phyloP scores from a whole-genome alignment of 805 yeast species.

The Sugiyamaella smithiae region DNA sequence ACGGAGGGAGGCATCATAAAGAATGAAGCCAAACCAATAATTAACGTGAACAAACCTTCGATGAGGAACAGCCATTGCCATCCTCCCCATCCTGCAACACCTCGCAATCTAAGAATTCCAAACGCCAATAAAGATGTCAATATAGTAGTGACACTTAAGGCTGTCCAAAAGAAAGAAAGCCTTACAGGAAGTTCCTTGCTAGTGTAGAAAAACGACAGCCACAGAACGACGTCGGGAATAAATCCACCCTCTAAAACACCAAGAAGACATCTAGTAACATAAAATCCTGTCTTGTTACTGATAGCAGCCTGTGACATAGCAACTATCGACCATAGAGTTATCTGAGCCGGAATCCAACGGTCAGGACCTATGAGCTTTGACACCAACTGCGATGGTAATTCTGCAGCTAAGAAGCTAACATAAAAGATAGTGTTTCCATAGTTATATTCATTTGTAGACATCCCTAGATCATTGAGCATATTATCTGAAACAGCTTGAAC shows the following conservation, averaged over 20 bases:
- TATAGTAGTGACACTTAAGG: constrained; percentile 49
- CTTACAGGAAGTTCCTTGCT: constrained; percentile 55
- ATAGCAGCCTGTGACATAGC: constrained; percentile 53
- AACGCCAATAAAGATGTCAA: constrained; percentile 49
- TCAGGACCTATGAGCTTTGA: constrained; percentile 65
- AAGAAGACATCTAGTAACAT: constrained; percentile 48
- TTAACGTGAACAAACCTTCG: constrained; percentile 57
- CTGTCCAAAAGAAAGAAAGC: constrained; percentile 58
- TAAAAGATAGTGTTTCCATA: constrained; percentile 56
- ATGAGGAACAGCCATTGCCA: constrained; percentile 69
- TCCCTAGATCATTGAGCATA: constrained; percentile 47
- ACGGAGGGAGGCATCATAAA: constrained; percentile 51
- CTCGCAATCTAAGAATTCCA: constrained; percentile 55
- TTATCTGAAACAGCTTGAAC: constrained; percentile 58
- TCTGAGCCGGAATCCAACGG: constrained; percentile 60
- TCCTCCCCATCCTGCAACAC: constrained; percentile 44
- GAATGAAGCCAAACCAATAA: constrained; percentile 48
- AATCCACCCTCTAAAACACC: constrained; percentile 69
- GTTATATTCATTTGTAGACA: constrained; percentile 58
- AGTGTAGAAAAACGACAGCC: constrained; percentile 67
- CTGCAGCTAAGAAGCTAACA: constrained; percentile 55
- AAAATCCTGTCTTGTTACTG: constrained; percentile 41
- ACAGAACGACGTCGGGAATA: constrained; percentile 60
- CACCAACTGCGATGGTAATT: constrained; percentile 65
- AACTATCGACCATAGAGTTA: constrained; percentile 57